Evolutionary conservation across 306 rosid species (phyloP), one percentile per base, ranked within the genome.

Genomic region (Sphenostylis stenocarpa): DNA sequence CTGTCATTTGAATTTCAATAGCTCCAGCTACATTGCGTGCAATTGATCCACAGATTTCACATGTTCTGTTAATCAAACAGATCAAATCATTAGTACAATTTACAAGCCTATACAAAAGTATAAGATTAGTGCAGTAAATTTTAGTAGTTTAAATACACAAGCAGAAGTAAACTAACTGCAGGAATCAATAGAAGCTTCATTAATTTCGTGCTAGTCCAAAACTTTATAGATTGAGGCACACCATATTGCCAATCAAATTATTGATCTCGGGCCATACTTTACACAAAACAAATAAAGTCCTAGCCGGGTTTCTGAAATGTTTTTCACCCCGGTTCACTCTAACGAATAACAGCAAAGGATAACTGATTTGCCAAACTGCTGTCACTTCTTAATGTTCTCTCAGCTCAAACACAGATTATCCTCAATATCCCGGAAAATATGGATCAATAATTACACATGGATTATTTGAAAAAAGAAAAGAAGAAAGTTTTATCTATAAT

Each of bases 41-140:
- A 16, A 85, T 55, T 38, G 98, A 91, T 78, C 97, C 90, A 75
- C 97, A 93, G 41, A 93, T 93, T 83, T 93, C 98, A 66, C 98
- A 93, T 77, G 94, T 93, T 80, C 96, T 93, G 92, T 63, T 38
- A 20, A 74, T 55, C 68, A 81, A 13, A 8, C 23, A 69, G 69
- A 38, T 77, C 15, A 17, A 74, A 78, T 36, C 11, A 38, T 74
- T 57, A 84, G 39, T 60, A 21, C 20, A 52, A 64, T 60, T 68
- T 43, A 65, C 49, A 24, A 26, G 51, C 39, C 21, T 60, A 29
- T 16, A 11, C 3, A 36, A 34, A 78, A 24, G 28, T 19, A 12
- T 23, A 60, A 36, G 20, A 65, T 12, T 24, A 36, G 33, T 48
- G 47, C 48, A 36, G 48, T 24, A 23, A 16, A 5, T 66, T 73